Percentiles rank a stretch among this genome's conserved stretches.
phyloP scores from a whole-genome alignment of 177 flowering plant species.

The Vitis hybrid region DNA sequence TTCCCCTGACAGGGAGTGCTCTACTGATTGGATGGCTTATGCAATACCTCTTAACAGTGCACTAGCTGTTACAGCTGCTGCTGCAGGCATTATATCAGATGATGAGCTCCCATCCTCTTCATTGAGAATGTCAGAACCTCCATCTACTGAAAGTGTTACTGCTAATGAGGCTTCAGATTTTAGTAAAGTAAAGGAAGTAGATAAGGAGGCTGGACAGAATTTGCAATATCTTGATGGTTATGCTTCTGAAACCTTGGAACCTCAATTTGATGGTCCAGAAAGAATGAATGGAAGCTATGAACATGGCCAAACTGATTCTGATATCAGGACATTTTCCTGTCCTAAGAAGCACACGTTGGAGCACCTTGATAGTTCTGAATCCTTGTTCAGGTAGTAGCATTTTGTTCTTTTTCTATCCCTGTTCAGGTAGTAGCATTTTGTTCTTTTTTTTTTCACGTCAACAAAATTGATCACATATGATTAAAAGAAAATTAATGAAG shows the following conservation, averaged over 20 bases:
- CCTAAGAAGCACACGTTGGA: conserved; percentile 35
- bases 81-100: conserved; percentile 72
- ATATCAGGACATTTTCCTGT: conserved; percentile 24
- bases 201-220: conserved; percentile 36
- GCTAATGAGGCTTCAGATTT: conserved; percentile 61
- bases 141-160: conserved; percentile 52
- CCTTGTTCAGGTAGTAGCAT: conserved; percentile 65
- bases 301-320: conserved; percentile 57
- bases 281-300: conserved; percentile 37
- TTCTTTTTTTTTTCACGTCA: not conserved
- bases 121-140: conserved; percentile 42
- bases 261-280: conserved; percentile 38
- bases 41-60: conserved; percentile 80
- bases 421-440: not conserved
- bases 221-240: conserved; percentile 39
- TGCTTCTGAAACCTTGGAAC: conserved; percentile 53
- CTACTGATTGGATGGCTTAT: conserved; percentile 68
- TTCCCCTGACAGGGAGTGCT: conserved; percentile 27
- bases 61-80: conserved; percentile 73
- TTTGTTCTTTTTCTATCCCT: not conserved
- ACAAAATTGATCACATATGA: no score
- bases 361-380: conserved; percentile 62
- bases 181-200: conserved; percentile 47
- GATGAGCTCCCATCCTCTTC: conserved; percentile 50
- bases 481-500: no score